Base-by-base conservation (phyloP, 768 basidiomycete species). In the Pulveroboletus sp. region DNA sequence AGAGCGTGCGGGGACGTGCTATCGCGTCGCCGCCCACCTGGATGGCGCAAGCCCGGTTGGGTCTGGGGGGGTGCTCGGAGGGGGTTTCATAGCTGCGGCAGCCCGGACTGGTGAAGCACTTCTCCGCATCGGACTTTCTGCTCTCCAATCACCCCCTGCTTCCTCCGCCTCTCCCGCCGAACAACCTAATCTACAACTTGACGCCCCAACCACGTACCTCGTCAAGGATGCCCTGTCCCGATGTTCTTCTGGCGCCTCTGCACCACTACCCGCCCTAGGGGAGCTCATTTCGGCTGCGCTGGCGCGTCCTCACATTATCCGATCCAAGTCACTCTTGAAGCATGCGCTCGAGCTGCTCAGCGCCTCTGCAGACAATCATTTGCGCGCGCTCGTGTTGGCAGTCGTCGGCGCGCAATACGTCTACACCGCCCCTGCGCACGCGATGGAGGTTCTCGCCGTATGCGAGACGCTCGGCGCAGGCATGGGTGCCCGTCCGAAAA, bases 401-500 rank as follows among this genome's bases (percentile, higher is more conserved):
- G 73, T 89, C 16, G 76, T 83, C 11, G 76, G 86, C 1, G 76
- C 83, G 23, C 84, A 89, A 53, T 90, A 88, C 52, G 58, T 85
- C 23, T 79, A 87, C 48, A 89, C 88, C 0, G 78, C 85, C 0
- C 73, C 73, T 3, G 79, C 81, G n/a, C 82, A 89, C 52, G 86
- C 88, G 6, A 71, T 75, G 60, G 70, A 74, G 45, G 85, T 88
- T 72, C 67, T 91, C 2, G 72, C 71, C 13, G 82, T 84, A 3
- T 83, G 81, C 39, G 85, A 85, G 58, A 82, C 83, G 58, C 73
- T 90, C 2, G 85, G 82, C 0, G 81, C 81, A 10, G 86, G 87
- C 5, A 73, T 90, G 44, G 85, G 86, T 20, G 73, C 67, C 26
- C 57, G 43, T 14, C 67, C 58, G 16, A 67, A 57, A 55, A 61